Base-by-base conservation (phyloP, 805 yeast species). In the Metschnikowia bowlesiae region DNA sequence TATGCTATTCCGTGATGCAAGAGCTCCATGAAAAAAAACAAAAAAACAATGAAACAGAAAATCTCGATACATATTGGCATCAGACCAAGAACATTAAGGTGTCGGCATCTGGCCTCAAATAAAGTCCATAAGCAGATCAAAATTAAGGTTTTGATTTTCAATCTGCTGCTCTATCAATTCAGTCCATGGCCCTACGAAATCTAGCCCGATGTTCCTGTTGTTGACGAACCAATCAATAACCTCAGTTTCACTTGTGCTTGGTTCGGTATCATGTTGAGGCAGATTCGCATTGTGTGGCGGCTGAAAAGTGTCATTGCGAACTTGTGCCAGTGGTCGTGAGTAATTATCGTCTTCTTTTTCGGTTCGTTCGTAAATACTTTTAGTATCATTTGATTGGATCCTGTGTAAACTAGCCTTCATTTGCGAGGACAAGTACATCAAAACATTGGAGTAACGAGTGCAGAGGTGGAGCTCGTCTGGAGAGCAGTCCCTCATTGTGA, bases 381-480 rank as follows among this genome's bases (percentile, higher is more conserved):
- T 11, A 4, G 26, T 49, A 14, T 36, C 45, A n/a, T 13, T 35
- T 2, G 48, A 36, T n/a, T 51, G 38, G 18, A 47, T 47, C 14
- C 54, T 57, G 40, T 66, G 72, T 8, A 72, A 62, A 28, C 75
- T 73, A 13, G 79, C 71, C 59, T 80, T 84, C 82, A 87, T 82
- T 62, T 87, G 89, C 3, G 87, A 80, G 54, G 89, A 86, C 39
- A 89, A 70, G 58, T 83, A 87, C 82, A 86, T 77, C 58, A 89
- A 68, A 46, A 87, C 85, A 11, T 87, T 85, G 10, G 90, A 83
- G 61, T 89, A 89, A 44, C 95, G 70, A 0, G 88, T 82, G 63
- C 95, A 85, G 32, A 90, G 71, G 69, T 90, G 97, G 37, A 90
- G 71, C 55, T 89, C 95, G 67, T 90, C 97, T 0, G 96, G 96